These are phyloP conservation scores for Coleophoma crateriformis DNA, from an alignment of 2,329 filamentous ascomycete species.

Conservation along the genomic window DNA sequence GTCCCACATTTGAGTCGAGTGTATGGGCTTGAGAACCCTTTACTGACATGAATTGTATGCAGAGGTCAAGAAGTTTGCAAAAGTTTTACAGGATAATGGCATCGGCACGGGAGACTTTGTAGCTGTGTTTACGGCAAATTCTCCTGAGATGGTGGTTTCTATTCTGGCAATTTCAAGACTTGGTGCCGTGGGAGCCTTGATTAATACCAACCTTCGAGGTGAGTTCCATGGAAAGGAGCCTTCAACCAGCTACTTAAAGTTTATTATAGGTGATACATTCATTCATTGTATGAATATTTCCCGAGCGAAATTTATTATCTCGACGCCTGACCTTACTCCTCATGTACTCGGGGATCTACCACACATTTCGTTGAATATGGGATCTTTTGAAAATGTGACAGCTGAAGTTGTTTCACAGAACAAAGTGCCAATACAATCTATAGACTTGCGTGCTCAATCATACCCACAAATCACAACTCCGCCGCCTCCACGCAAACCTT, in stretches of 20 bases:
- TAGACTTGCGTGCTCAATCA: conserved; percentile 10
- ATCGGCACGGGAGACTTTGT: conserved; percentile 34
- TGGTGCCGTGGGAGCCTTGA: conserved; percentile 36
- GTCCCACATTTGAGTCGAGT: neutral
- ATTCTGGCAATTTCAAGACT: conserved; percentile 39
- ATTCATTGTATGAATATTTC: conserved; percentile 37
- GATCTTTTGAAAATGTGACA: conserved; percentile 25
- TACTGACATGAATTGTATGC: conserved; percentile 3
- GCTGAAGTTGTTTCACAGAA: conserved; percentile 1
- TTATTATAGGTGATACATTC: conserved; percentile 33
- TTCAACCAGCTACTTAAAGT: neutral
- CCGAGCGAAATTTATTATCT: conserved; percentile 32
- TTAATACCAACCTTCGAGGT: conserved; percentile 42
- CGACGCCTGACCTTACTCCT: conserved; percentile 35
- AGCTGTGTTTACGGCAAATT: conserved; percentile 41
- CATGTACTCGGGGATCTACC: conserved; percentile 23
- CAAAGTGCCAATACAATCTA: conserved; percentile 1
- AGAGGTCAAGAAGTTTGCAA: conserved; percentile 39
- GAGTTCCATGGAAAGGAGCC: conserved; percentile 6
- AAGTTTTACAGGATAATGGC: conserved; percentile 30
- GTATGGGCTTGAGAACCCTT: neutral
- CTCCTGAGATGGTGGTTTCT: conserved; percentile 39
- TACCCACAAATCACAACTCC: conserved; percentile 7
- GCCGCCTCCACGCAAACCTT: conserved; percentile 27
- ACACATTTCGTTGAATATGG: conserved; percentile 31